phyloP scores from a whole-genome alignment of 371 early-diverging fungal genomes.

The Lichtheimia hyalospora region DNA sequence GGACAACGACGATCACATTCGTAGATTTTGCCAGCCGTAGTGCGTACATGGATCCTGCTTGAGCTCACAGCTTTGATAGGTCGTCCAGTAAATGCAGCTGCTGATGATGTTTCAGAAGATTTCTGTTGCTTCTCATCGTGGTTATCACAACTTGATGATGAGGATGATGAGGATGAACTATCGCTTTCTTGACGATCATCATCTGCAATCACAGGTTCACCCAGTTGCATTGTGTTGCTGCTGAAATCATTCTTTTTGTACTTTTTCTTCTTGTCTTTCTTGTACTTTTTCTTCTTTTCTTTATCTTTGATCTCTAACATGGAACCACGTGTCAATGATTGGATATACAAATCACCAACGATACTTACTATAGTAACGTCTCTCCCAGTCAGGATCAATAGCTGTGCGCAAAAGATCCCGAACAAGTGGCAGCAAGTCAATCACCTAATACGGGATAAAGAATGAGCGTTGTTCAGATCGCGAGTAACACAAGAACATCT shows the following conservation, averaged over 20 bases:
- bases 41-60: slow-evolving; percentile 58
- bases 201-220: slow-evolving; percentile 22
- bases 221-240: slow-evolving; percentile 21
- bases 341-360: too few relatives aligned
- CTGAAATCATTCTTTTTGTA: slow-evolving; percentile 11
- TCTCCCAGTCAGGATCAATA: slow-evolving; percentile 17
- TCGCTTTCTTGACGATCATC: slow-evolving; percentile 4
- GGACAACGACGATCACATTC: slow-evolving; percentile 73
- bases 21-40: slow-evolving; percentile 52
- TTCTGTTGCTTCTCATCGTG: slow-evolving; percentile 5
- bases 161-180: background rate
- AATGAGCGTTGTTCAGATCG: background rate
- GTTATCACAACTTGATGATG: background rate
- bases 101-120: background rate
- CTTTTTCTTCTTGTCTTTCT: slow-evolving; percentile 22
- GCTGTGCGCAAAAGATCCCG: slow-evolving; percentile 48
- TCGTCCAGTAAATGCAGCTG: slow-evolving; percentile 18
- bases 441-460: slow-evolving; percentile 28
- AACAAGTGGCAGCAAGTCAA: slow-evolving; percentile 49
- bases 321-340: too few relatives aligned
- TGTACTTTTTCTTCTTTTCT: slow-evolving; percentile 25
- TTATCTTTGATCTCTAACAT: slow-evolving; percentile 9
- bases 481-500: background rate
- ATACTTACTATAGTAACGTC: slow-evolving; percentile 2
- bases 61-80: slow-evolving; percentile 43